Percentiles rank a stretch among this genome's conserved stretches.
These are phyloP conservation scores for Lenzites betulinus DNA, from an alignment of 768 basidiomycete genomes.

Conservation along the genomic window DNA sequence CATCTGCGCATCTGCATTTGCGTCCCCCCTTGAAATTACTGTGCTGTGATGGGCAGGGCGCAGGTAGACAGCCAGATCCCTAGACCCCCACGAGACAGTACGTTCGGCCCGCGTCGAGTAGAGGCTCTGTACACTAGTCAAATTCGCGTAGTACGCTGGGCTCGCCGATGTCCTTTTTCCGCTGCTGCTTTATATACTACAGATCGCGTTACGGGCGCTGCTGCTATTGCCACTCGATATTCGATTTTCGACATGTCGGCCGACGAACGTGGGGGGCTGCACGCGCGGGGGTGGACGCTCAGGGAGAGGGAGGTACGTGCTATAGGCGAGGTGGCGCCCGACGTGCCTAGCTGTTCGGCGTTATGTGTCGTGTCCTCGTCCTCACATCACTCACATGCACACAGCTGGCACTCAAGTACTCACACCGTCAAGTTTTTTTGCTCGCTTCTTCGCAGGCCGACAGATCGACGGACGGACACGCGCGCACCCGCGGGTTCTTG, in stretches of 20 bases:
- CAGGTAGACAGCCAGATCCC: background rate
- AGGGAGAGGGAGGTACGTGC: too few relatives aligned
- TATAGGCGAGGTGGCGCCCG: too few relatives aligned
- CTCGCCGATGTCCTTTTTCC: constrained; percentile 4
- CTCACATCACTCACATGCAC: too few relatives aligned
- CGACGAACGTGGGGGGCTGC: background rate
- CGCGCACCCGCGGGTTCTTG: background rate
- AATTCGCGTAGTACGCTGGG: too few relatives aligned
- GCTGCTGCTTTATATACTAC: background rate
- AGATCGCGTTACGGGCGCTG: background rate
- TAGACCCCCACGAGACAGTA: background rate
- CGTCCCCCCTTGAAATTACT: too few relatives aligned
- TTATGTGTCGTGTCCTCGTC: too few relatives aligned
- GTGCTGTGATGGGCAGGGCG: too few relatives aligned
- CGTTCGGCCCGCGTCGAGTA: background rate
- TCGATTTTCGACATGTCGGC: background rate
- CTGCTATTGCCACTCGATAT: background rate
- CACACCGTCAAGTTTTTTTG: background rate
- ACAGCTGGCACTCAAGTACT: too few relatives aligned
- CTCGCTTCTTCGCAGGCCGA: background rate
- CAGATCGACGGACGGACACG: too few relatives aligned
- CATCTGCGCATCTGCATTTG: too few relatives aligned
- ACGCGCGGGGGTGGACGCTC: too few relatives aligned
- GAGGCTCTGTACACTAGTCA: constrained; percentile 13
- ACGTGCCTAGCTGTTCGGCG: too few relatives aligned